These are phyloP conservation scores for Puccinellia tenuiflora DNA, from an alignment of 176 grass and related monocot species.

Conservation along the genomic window DNA sequence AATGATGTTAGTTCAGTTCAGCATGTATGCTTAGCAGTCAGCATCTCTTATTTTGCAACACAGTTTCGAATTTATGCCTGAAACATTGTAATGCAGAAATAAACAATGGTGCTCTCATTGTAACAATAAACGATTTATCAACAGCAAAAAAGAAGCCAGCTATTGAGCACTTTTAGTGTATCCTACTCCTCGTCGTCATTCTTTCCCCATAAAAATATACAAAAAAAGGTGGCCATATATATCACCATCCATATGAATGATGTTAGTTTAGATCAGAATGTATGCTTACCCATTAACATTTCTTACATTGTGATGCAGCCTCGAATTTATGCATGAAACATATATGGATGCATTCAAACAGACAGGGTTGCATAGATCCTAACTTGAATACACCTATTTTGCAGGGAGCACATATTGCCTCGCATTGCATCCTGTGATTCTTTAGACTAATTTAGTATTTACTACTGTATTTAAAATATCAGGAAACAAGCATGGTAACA, in stretches of 20 bases:
- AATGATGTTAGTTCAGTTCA: neutral
- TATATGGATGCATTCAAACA: neutral
- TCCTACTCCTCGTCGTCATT: no score
- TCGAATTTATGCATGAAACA: neutral
- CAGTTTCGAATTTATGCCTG: neutral
- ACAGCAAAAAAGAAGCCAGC: no score
- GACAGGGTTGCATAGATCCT: neutral
- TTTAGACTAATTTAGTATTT: constrained; percentile 1
- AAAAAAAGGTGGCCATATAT: neutral
- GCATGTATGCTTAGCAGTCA: neutral
- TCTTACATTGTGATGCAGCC: neutral
- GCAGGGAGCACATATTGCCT: neutral
- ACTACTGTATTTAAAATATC: no score
- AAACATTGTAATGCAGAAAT: neutral
- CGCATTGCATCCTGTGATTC: neutral
- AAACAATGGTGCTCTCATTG: no score
- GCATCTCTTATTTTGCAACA: neutral
- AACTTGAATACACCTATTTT: neutral
- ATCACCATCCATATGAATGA: neutral
- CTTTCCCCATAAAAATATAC: neutral
- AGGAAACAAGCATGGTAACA: neutral
- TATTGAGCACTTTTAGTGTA: no score
- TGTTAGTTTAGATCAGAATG: neutral
- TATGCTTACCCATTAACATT: neutral
- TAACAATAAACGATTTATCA: no score